Conservation (phyloP, 2,329 filamentous ascomycete genomes). For the Emericellopsis atlantica region DNA sequence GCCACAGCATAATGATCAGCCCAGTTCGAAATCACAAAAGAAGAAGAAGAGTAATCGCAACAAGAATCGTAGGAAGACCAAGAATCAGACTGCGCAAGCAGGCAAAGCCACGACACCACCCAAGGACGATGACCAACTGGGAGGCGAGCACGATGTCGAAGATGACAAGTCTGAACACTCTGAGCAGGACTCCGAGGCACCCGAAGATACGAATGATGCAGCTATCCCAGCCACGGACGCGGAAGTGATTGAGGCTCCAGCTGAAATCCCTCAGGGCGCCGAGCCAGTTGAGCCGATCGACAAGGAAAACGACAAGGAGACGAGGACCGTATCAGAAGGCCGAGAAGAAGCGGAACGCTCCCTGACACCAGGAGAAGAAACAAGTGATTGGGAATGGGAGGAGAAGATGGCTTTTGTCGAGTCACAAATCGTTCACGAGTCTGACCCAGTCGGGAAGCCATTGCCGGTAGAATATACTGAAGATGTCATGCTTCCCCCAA, state of each 20-base stretch:
- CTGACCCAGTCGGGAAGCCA: constrained; percentile 34
- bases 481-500: constrained; percentile 29
- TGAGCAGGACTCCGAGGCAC: too few relatives aligned
- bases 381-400: constrained; percentile 22
- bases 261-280: not conserved
- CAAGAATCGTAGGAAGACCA: constrained; percentile 1
- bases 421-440: constrained; percentile 16
- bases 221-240: too few relatives aligned
- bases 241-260: not conserved
- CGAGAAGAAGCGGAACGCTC: constrained; percentile 11
- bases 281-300: not conserved
- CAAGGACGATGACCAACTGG: too few relatives aligned
- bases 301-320: not conserved
- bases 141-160: not conserved
- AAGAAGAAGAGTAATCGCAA: not conserved
- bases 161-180: not conserved
- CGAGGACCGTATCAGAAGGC: not conserved
- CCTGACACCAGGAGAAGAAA: not conserved
- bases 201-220: too few relatives aligned
- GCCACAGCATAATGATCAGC: not conserved
- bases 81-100: not conserved
- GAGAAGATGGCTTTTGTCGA: constrained; percentile 24
- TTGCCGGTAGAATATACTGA: constrained; percentile 28
- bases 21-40: not conserved
- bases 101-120: too few relatives aligned